phyloP scores from a whole-genome alignment of 2,329 filamentous ascomycete genomes.

The Aspergillus unguis region DNA sequence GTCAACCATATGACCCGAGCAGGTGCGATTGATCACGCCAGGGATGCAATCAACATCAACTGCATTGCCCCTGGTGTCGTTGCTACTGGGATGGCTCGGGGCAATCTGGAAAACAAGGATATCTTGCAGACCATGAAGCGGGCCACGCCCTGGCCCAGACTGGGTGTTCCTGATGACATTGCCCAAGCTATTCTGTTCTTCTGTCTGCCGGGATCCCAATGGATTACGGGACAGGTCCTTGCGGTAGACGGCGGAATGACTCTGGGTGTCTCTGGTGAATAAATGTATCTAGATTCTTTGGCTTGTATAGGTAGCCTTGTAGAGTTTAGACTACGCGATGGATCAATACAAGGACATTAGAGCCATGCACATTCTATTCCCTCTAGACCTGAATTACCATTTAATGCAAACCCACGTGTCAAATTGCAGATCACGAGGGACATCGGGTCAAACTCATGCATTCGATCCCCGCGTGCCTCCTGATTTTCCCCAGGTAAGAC shows the following conservation, averaged over 20 bases:
- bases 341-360: too few relatives aligned
- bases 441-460: too few relatives aligned
- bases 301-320: too few relatives aligned
- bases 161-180: neutral
- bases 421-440: too few relatives aligned
- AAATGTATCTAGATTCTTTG: too few relatives aligned
- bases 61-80: neutral
- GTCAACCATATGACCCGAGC: neutral
- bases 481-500: too few relatives aligned
- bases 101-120: neutral
- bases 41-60: neutral
- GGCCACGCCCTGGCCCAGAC: neutral
- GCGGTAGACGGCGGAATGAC: neutral
- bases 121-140: neutral
- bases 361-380: too few relatives aligned
- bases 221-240: neutral
- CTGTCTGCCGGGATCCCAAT: neutral
- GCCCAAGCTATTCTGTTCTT: neutral
- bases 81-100: neutral
- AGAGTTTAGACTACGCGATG: too few relatives aligned
- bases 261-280: conserved; percentile 7
- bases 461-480: too few relatives aligned
- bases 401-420: too few relatives aligned
- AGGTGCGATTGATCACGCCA: neutral
- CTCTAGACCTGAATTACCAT: too few relatives aligned